Conservation (phyloP, 345 rosid genomes). For the Eucalyptus lansdowneana region DNA sequence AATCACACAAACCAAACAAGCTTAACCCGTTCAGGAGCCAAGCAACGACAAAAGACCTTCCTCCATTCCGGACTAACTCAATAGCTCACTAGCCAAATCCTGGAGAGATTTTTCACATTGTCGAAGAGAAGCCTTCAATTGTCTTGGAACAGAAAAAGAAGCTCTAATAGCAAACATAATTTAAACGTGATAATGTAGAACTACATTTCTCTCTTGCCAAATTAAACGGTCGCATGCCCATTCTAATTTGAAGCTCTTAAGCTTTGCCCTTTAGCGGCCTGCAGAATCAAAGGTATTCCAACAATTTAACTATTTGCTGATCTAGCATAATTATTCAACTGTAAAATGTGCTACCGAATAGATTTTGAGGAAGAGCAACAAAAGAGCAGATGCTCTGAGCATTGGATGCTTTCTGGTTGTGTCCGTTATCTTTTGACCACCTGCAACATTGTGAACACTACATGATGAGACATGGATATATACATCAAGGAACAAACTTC, state of each 20-base stretch:
- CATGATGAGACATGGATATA: neutral
- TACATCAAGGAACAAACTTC: neutral
- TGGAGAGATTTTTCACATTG: neutral
- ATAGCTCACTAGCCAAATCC: neutral
- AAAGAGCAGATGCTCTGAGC: neutral
- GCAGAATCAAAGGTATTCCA: neutral
- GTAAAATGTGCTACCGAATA: neutral
- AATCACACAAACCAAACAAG: neutral
- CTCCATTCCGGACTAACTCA: neutral
- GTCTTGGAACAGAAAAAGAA: neutral
- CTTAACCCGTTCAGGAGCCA: neutral
- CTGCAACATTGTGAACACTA: too few relatives aligned
- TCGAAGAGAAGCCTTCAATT: neutral
- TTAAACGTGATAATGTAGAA: neutral
- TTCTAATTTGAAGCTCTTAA: neutral
- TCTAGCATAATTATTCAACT: neutral
- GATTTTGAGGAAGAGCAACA: neutral
- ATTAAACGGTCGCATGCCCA: neutral
- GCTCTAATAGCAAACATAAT: neutral
- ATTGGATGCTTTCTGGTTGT: slow-evolving; percentile 19
- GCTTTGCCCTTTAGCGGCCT: neutral
- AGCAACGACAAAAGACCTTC: neutral
- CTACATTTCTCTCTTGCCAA: neutral
- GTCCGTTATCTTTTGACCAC: slow-evolving; percentile 21
- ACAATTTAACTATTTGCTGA: neutral